Conservation (phyloP, 2,329 filamentous ascomycete genomes). For the Celoporthe dispersa region DNA sequence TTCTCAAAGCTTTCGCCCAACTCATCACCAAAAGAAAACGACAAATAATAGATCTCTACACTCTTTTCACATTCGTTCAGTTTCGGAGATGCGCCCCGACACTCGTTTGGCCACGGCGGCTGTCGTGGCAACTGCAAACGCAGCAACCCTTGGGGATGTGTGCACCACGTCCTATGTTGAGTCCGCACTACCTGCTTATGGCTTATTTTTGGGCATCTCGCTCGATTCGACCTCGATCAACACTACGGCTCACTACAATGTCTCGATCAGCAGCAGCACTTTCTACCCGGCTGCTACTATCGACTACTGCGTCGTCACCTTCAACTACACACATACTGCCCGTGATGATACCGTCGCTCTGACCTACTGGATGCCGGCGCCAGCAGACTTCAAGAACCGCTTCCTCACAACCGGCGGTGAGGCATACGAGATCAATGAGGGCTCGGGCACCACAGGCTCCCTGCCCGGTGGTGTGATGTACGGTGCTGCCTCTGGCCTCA, state of each 20-base stretch:
- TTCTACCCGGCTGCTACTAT: background rate
- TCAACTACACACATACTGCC: background rate
- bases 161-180: background rate
- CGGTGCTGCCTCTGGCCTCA: background rate
- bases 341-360: background rate
- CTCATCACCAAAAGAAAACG: too few species aligned
- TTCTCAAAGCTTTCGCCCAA: background rate
- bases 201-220: background rate
- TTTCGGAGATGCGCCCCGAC: background rate
- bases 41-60: too few species aligned
- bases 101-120: background rate
- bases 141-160: background rate
- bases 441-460: background rate
- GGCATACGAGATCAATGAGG: conserved; percentile 3
- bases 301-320: conserved; percentile 3
- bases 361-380: conserved; percentile 1
- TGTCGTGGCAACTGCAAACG: background rate
- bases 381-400: background rate
- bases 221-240: background rate
- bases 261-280: background rate
- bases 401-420: conserved; percentile 1
- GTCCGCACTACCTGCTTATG: background rate
- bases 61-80: background rate
- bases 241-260: background rate
- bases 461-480: conserved; percentile 1